phyloP scores from a whole-genome alignment of 169 alveolate genomes.

The Miamiensis avidus region DNA sequence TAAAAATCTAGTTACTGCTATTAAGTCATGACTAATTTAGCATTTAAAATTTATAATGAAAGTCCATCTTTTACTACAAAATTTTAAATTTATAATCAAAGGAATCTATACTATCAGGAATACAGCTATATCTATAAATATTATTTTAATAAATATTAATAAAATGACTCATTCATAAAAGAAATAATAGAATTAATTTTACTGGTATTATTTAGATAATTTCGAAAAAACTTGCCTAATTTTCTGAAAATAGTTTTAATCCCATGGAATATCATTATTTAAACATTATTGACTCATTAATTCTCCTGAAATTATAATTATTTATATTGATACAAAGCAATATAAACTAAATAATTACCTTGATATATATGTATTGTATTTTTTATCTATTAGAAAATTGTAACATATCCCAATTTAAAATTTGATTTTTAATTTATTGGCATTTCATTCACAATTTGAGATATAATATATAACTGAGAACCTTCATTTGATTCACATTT shows the following conservation, averaged over 20 bases:
- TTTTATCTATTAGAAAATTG: background rate
- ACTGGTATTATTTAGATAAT: background rate
- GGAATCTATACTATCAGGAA: no score
- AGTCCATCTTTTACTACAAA: background rate
- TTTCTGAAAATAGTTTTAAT: no score
- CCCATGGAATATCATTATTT: background rate
- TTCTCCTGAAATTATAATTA: background rate
- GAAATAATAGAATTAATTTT: no score
- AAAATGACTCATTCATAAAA: background rate
- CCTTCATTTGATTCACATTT: no score
- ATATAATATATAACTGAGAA: no score
- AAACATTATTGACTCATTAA: background rate
- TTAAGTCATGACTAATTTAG: no score
- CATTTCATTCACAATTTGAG: background rate
- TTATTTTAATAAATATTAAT: no score
- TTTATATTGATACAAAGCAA: no score
- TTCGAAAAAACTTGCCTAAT: background rate
- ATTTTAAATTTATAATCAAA: no score
- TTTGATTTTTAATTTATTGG: no score
- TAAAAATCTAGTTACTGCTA: background rate
- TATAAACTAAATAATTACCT: background rate
- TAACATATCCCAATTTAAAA: background rate
- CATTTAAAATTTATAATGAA: no score
- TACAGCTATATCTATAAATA: background rate
- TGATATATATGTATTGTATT: background rate